A percentile compares a stretch with the other conserved stretches of the same genome.
These are phyloP conservation scores for Solanum pimpinellifolium DNA, from an alignment of 257 asterid species.

Conservation along the genomic window DNA sequence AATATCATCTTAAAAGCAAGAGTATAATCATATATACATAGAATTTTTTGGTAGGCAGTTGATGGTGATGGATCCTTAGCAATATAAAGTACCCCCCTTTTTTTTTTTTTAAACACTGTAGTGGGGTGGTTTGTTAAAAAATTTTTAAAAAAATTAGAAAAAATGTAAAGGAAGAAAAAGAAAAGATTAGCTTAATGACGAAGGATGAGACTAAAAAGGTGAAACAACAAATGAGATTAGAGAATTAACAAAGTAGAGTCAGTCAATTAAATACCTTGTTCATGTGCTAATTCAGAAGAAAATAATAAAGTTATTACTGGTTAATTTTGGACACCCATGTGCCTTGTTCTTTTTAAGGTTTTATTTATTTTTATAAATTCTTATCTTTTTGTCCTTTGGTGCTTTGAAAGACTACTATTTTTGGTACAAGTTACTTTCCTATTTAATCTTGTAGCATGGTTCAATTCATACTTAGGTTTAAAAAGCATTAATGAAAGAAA, in stretches of 20 bases:
- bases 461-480: background rate
- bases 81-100: background rate
- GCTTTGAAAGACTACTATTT: background rate
- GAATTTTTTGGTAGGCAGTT: background rate
- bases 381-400: background rate
- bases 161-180: background rate
- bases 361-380: background rate
- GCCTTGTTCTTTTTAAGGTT: background rate
- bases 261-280: background rate
- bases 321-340: constrained; percentile 10
- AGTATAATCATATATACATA: background rate
- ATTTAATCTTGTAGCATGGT: background rate
- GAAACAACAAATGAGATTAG: constrained; percentile 12
- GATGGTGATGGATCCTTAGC: background rate
- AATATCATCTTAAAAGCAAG: background rate
- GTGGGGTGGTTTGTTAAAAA: background rate
- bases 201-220: constrained; percentile 34
- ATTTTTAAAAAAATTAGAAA: background rate
- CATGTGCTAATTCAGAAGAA: constrained; percentile 14
- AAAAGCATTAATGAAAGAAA: background rate
- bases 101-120: background rate
- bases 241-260: background rate
- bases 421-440: background rate
- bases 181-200: constrained; percentile 45
- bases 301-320: background rate